Evolutionary conservation across 495 filamentous ascomycete species (phyloP).

Genomic region (Penicillium egyptiacum): DNA sequence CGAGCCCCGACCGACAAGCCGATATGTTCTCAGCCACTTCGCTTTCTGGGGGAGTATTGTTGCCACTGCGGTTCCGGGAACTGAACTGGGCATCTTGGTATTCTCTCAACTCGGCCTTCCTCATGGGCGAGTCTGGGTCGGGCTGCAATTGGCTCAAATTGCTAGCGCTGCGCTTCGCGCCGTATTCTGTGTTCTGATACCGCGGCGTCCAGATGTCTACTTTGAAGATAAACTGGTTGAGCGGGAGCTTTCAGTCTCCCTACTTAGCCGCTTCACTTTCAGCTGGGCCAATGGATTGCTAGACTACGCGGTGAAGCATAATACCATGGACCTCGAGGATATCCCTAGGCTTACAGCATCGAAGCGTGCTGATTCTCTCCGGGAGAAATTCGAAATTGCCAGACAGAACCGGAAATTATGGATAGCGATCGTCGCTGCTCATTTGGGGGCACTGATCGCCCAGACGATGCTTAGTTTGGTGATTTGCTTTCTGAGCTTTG

Average conservation of each 20-base stretch:
- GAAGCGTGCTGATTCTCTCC: slow-evolving; percentile 31
- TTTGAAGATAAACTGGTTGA: slow-evolving; percentile 61
- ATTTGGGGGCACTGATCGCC: slow-evolving; percentile 51
- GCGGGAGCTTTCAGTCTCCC: slow-evolving; percentile 58
- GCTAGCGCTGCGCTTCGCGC: slow-evolving; percentile 32
- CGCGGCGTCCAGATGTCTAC: slow-evolving; percentile 66
- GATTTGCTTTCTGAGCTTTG: slow-evolving; percentile 59
- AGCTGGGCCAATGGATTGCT: slow-evolving; percentile 60
- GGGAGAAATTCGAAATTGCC: slow-evolving; percentile 51
- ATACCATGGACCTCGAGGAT: slow-evolving; percentile 58
- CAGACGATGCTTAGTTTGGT: slow-evolving; percentile 57
- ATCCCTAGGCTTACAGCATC: slow-evolving; percentile 48
- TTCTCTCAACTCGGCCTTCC: slow-evolving; percentile 8
- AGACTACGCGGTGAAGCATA: slow-evolving; percentile 50
- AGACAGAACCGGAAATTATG: slow-evolving; percentile 56
- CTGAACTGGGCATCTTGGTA: slow-evolving; percentile 25
- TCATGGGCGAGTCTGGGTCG: slow-evolving; percentile 14
- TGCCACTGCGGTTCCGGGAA: slow-evolving; percentile 15
- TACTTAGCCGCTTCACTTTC: slow-evolving; percentile 62
- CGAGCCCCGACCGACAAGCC: slow-evolving; percentile 31
- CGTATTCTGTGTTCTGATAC: slow-evolving; percentile 45
- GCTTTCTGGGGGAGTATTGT: slow-evolving; percentile 34
- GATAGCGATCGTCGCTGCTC: slow-evolving; percentile 56
- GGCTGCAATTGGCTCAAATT: slow-evolving; percentile 25
- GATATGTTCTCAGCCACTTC: slow-evolving; percentile 33